Percentiles rank a stretch among this genome's conserved stretches.
phyloP scores from a whole-genome alignment of 805 yeast genomes.

The Metschnikowia borealis region DNA sequence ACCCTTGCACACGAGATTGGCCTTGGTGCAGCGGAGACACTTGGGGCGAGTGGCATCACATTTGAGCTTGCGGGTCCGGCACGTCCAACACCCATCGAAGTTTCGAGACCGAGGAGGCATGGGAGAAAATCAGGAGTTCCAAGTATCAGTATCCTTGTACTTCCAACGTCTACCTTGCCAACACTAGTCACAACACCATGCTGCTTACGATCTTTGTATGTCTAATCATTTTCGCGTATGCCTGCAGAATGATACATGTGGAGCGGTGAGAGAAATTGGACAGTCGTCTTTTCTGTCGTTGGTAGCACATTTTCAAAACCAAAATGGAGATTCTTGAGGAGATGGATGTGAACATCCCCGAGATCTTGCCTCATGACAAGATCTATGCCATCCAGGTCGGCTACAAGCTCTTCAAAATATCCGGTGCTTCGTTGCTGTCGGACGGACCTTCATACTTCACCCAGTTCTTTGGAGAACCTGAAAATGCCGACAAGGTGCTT shows the following conservation, averaged over 20 bases:
- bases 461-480: slow-evolving; percentile 48
- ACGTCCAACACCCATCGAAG: slow-evolving; percentile 55
- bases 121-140: not conserved
- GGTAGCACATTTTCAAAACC: not conserved
- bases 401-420: slow-evolving; percentile 51
- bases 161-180: not conserved
- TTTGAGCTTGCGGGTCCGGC: slow-evolving; percentile 49
- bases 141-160: not conserved
- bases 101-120: slow-evolving; percentile 25
- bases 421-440: slow-evolving; percentile 81
- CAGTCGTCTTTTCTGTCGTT: not conserved
- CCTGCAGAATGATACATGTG: slow-evolving; percentile 1
- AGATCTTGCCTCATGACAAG: slow-evolving; percentile 60
- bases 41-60: slow-evolving; percentile 47
- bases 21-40: slow-evolving; percentile 45
- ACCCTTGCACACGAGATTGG: slow-evolving; percentile 45
- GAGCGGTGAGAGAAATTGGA: not conserved
- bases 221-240: slow-evolving; percentile 2
- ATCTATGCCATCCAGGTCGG: slow-evolving; percentile 74
- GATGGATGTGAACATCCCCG: slow-evolving; percentile 44
- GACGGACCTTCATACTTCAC: slow-evolving; percentile 92
- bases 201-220: not conserved
- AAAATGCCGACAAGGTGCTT: slow-evolving; percentile 40
- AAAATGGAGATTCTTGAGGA: slow-evolving; percentile 19
- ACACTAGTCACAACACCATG: not conserved